Evolutionary conservation across 169 alveolate species (phyloP).

Genomic region (Eimeria acervulina): DNA sequence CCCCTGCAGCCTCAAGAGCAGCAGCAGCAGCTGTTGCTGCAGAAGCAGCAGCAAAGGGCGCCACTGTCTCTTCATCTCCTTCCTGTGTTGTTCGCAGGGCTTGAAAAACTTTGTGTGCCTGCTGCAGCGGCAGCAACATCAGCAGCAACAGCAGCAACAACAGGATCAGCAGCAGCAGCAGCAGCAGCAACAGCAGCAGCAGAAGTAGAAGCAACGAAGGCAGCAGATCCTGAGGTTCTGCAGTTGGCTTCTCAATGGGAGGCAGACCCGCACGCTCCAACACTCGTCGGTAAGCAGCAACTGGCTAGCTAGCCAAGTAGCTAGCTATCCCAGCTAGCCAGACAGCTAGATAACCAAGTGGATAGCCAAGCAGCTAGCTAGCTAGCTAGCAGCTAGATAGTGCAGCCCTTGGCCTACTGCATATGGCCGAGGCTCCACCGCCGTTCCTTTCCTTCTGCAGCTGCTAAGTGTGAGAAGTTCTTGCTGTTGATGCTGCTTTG

Average conservation of each 20-base stretch:
- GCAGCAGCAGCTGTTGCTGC: slow-evolving; percentile 8
- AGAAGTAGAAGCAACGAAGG: too few relatives aligned
- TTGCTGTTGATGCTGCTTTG: too few relatives aligned
- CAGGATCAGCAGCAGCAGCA: too few relatives aligned
- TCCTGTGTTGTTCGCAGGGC: slow-evolving; percentile 1
- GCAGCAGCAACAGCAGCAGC: too few relatives aligned
- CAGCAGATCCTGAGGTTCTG: not conserved
- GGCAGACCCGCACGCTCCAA: slow-evolving; percentile 41
- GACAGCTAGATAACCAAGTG: too few relatives aligned
- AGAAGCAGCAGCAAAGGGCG: not conserved
- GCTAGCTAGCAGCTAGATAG: not conserved
- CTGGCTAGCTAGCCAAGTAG: too few relatives aligned
- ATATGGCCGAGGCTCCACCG: not conserved
- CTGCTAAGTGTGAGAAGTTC: not conserved
- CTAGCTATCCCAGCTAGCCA: too few relatives aligned
- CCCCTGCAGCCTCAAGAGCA: too few relatives aligned
- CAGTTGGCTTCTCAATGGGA: slow-evolving; percentile 25
- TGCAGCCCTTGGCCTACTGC: not conserved
- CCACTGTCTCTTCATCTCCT: not conserved
- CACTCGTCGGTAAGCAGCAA: slow-evolving; percentile 12
- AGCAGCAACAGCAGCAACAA: too few relatives aligned
- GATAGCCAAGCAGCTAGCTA: too few relatives aligned
- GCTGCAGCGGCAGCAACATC: not conserved
- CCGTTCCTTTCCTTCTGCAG: not conserved
- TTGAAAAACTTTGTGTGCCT: not conserved